A percentile compares a stretch with the other conserved stretches of the same genome.
These are phyloP conservation scores for Davidsoniella virescens DNA, from an alignment of 2,329 filamentous ascomycete species.

Conservation along the genomic window DNA sequence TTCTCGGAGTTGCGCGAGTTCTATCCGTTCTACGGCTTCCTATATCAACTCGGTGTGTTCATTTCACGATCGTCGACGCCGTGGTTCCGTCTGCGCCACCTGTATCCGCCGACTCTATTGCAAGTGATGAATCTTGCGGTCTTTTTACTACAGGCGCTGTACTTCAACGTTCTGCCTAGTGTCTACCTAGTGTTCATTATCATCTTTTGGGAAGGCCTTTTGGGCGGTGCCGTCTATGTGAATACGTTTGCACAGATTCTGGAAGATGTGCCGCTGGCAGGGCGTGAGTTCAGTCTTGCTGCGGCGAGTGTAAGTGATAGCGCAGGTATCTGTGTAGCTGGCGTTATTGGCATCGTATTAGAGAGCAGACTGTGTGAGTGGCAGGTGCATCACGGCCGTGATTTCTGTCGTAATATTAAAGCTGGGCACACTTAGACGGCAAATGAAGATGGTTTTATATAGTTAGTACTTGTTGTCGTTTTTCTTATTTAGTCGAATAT, in stretches of 20 bases:
- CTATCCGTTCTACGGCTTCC: slow-evolving; percentile 85
- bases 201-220: slow-evolving; percentile 84
- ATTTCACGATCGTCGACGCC: slow-evolving; percentile 83
- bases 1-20: slow-evolving; percentile 73
- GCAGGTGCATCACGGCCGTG: slow-evolving; percentile 66
- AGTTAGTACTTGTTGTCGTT: no score
- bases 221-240: slow-evolving; percentile 87
- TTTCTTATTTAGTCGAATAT: no score
- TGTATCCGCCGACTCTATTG: slow-evolving; percentile 70
- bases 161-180: slow-evolving; percentile 60
- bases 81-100: slow-evolving; percentile 61
- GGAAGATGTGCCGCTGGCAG: slow-evolving; percentile 57
- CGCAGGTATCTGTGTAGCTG: slow-evolving; percentile 75
- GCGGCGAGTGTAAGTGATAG: slow-evolving; percentile 89
- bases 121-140: slow-evolving; percentile 65
- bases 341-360: slow-evolving; percentile 65
- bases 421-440: slow-evolving; percentile 11
- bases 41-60: slow-evolving; percentile 93
- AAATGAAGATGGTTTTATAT: not conserved
- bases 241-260: slow-evolving; percentile 92
- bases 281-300: slow-evolving; percentile 80
- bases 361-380: slow-evolving; percentile 71
- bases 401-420: slow-evolving; percentile 49
- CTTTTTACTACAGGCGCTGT: slow-evolving; percentile 57
- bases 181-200: slow-evolving; percentile 76